Evolutionary conservation across 1,139 yeast species (phyloP), one percentile per base, ranked within the genome.

Genomic region (Hansenula sp.): DNA sequence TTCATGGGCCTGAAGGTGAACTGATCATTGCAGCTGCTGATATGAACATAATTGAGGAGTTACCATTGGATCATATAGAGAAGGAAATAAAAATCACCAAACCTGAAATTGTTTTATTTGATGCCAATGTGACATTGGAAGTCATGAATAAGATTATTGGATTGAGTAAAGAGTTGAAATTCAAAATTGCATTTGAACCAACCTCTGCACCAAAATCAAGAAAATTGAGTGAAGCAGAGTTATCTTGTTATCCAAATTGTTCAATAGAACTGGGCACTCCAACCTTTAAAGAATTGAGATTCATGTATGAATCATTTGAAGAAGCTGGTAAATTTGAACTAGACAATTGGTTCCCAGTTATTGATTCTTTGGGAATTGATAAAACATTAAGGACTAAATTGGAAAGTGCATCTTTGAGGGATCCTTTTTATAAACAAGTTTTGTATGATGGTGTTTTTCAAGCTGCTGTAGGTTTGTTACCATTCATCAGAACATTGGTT

Each of bases 21-120:
- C 67, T 89, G 41, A 59, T 85, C 8, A 69, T 86, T 16, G 96
- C 96, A 0, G 81, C 90, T 59, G 93, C 96, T 4, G 96, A 87
- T 58, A 89, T 90, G 96, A 69, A 69, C 12, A 77, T 84, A 12
- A 68, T 84, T 16, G 88, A 85, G 52, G 67, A 72, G 25, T 53
- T 80, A 45, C 68, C 77, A 25, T 47, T 64, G 0, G 61, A 61
- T 0, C 74, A 74, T 48, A 69, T 84, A 3, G 49, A 59, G 4
- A 40, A 61, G 0, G 66, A 68, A 52, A 54, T 80, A 3, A 47
- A 46, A 1, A 36, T 55, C 15, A 54, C 65, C 4, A 43, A 58
- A 1, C 82, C 87, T 0, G 52, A 61, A 9, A 62, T 70, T 36
- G 72, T 86, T 4, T 70, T 84, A 3, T 58, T 84, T 37, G 96